These are phyloP conservation scores for Zea luxurians DNA, from an alignment of 176 grass and related monocot species.

Conservation along the genomic window DNA sequence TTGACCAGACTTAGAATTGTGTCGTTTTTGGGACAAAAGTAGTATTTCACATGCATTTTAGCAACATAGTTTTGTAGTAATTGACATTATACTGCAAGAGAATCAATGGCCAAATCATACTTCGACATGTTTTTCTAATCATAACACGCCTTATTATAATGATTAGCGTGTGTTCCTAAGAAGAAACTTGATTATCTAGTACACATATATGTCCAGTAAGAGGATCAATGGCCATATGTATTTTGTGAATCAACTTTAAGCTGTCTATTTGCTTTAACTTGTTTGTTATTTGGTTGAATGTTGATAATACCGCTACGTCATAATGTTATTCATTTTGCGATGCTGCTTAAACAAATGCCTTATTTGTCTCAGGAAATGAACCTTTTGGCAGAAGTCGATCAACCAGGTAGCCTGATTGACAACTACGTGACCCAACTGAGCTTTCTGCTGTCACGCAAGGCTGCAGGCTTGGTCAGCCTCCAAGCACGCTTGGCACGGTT, in stretches of 20 bases:
- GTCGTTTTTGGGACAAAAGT: not conserved
- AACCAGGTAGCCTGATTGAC: conserved; percentile 92
- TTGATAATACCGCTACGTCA: not conserved
- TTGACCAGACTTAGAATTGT: not conserved
- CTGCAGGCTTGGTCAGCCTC: conserved; percentile 85
- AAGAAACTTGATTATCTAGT: not conserved
- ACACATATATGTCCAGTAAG: not conserved
- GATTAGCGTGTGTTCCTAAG: not conserved
- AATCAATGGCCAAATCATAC: not conserved
- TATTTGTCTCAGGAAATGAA: conserved; percentile 81
- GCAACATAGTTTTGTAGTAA: not conserved
- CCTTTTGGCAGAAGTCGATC: conserved; percentile 96
- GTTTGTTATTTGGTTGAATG: conserved; percentile 15
- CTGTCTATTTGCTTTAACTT: not conserved
- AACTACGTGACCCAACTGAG: conserved; percentile 92
- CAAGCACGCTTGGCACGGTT: conserved; percentile 87
- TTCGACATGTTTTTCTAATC: not conserved
- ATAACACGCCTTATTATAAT: not conserved
- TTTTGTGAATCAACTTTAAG: not conserved
- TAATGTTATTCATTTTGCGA: not conserved
- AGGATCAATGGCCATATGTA: not conserved
- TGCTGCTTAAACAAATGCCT: conserved; percentile 29
- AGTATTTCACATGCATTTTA: not conserved
- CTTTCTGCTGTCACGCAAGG: conserved; percentile 91
- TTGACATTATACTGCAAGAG: not conserved